These are phyloP conservation scores for Sechiopsis laciniata DNA, from an alignment of 306 rosid genomes.

Conservation along the genomic window DNA sequence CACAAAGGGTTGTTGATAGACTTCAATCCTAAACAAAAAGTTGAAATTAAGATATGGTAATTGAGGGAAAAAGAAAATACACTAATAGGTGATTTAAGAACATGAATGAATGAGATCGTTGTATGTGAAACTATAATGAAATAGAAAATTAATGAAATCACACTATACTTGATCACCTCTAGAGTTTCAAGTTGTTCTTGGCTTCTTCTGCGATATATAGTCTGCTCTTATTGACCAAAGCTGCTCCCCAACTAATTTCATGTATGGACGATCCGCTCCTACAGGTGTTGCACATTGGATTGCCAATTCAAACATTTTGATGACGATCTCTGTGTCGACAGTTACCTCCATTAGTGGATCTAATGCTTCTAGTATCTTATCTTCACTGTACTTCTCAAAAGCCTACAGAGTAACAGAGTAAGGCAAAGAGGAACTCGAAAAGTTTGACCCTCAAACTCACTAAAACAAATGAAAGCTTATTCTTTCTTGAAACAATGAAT, in stretches of 20 bases:
- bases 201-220: constrained; percentile 39
- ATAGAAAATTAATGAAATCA: constrained; percentile 4
- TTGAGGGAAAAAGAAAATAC: background rate
- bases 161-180: constrained; percentile 3
- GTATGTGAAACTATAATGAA: background rate
- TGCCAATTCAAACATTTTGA: constrained; percentile 65
- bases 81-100: background rate
- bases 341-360: constrained; percentile 71
- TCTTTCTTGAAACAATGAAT: background rate
- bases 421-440: background rate
- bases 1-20: background rate
- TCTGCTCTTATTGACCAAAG: constrained; percentile 84
- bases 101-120: background rate
- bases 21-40: background rate
- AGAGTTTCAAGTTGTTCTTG: background rate
- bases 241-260: constrained; percentile 82
- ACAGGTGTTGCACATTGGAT: constrained; percentile 80
- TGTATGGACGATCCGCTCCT: constrained; percentile 73
- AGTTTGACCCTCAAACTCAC: background rate
- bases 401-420: constrained; percentile 43
- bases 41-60: background rate
- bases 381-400: constrained; percentile 57
- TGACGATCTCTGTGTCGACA: constrained; percentile 45
- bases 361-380: constrained; percentile 41
- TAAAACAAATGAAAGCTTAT: background rate